Conservation (phyloP, 169 alveolate species). For the Cryptosporidium baileyi region DNA sequence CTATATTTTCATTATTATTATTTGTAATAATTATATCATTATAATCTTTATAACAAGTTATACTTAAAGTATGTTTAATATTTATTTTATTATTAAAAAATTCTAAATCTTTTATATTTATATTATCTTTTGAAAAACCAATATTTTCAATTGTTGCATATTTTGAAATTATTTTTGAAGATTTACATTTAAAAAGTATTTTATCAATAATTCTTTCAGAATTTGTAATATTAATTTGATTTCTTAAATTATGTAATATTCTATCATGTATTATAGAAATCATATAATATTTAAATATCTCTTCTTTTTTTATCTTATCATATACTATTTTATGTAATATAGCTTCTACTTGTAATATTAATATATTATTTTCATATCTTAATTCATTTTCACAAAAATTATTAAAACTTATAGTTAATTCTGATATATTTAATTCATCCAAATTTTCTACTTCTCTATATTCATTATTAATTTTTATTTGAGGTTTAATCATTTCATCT, state of each 20-base stretch:
- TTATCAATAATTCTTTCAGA: not conserved
- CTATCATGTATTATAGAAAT: conserved; percentile 55
- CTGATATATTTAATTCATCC: conserved; percentile 51
- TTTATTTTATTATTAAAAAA: not conserved
- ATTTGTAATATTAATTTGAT: not conserved
- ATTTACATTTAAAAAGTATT: not conserved
- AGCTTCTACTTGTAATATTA: conserved; percentile 4
- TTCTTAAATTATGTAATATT: conserved; percentile 2
- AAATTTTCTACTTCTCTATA: conserved; percentile 21
- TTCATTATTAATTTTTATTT: not conserved
- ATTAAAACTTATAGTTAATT: conserved; percentile 41
- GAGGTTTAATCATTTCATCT: conserved; percentile 53
- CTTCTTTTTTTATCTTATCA: conserved; percentile 40
- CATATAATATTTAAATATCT: conserved; percentile 48
- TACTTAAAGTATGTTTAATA: not conserved
- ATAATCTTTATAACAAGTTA: conserved; percentile 23
- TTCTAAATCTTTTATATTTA: conserved; percentile 11
- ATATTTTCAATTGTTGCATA: conserved; percentile 10
- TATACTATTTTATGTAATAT: conserved; percentile 28
- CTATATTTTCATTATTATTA: not conserved
- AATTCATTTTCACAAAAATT: conserved; percentile 19
- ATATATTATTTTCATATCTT: not conserved
- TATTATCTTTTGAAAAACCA: conserved; percentile 28
- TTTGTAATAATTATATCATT: not conserved
- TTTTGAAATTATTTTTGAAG: conserved; percentile 7